A percentile compares a stretch with the other conserved stretches of the same genome.
Conservation (phyloP, 139 green algal species). For the Coelastrella sp. region DNA sequence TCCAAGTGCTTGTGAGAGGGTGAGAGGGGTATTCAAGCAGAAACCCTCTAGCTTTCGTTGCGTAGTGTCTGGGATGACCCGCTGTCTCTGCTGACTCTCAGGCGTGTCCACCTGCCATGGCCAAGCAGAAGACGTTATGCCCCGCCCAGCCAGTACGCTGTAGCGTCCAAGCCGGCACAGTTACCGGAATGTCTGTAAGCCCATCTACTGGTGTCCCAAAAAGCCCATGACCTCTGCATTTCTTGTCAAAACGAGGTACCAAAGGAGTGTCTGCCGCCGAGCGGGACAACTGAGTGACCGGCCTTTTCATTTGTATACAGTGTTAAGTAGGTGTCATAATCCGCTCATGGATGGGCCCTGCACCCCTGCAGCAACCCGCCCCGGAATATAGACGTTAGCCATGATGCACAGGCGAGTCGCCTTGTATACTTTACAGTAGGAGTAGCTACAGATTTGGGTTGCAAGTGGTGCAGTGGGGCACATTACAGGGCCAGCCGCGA, state of each 20-base stretch:
- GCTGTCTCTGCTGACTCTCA: conserved; percentile 1
- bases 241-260: conserved; percentile 13
- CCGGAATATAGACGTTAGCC: background rate
- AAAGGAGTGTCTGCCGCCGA: conserved; percentile 22
- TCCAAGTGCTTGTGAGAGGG: conserved; percentile 4
- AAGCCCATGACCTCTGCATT: conserved; percentile 16
- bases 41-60: conserved; percentile 40
- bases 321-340: background rate
- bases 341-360: background rate
- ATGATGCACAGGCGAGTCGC: background rate
- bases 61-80: conserved; percentile 30
- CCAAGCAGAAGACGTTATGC: background rate
- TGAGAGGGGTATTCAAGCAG: conserved; percentile 40
- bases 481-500: background rate
- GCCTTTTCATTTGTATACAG: background rate
- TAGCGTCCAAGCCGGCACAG: background rate
- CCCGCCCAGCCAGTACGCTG: background rate
- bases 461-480: no score
- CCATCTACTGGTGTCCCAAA: conserved; percentile 40
- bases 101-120: conserved; percentile 29
- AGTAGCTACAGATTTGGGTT: no score
- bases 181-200: conserved; percentile 30
- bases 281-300: background rate
- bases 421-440: no score
- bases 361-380: background rate